These are phyloP conservation scores for Claviceps monticola DNA, from an alignment of 2,329 filamentous ascomycete species.

Conservation along the genomic window DNA sequence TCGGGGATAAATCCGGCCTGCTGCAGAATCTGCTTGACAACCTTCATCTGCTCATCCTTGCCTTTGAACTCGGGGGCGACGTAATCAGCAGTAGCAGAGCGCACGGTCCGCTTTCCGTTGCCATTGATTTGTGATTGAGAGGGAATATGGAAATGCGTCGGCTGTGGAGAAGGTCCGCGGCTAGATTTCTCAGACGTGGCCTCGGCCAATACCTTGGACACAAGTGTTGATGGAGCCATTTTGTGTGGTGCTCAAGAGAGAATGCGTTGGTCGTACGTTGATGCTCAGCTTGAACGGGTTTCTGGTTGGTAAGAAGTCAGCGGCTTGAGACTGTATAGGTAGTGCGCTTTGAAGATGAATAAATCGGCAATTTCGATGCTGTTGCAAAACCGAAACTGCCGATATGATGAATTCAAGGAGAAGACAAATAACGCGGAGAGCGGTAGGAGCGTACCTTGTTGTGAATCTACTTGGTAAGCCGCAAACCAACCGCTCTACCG, in stretches of 20 bases:
- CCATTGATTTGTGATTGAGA: slow-evolving; percentile 35
- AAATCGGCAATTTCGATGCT: too few species aligned
- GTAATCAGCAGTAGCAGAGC: slow-evolving; percentile 86
- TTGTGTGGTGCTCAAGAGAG: slow-evolving; percentile 9
- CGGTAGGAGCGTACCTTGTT: background rate
- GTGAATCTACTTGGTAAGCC: background rate
- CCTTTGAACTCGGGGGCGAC: slow-evolving; percentile 88
- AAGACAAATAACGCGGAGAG: background rate
- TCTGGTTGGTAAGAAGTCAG: background rate
- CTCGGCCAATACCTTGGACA: slow-evolving; percentile 28
- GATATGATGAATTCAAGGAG: too few species aligned
- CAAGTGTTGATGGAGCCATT: slow-evolving; percentile 17
- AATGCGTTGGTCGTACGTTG: background rate
- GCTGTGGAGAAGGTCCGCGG: slow-evolving; percentile 72
- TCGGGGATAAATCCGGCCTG: slow-evolving; percentile 76
- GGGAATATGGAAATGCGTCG: slow-evolving; percentile 69
- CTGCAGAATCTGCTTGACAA: slow-evolving; percentile 68
- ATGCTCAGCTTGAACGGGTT: background rate
- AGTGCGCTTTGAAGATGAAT: background rate
- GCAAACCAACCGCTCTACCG: background rate
- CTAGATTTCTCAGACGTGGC: slow-evolving; percentile 27
- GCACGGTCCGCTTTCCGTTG: slow-evolving; percentile 60
- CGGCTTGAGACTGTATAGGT: background rate
- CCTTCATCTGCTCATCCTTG: slow-evolving; percentile 80
- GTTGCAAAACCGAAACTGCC: too few species aligned